A percentile compares a stretch with the other conserved stretches of the same genome.
phyloP scores from a whole-genome alignment of 2,329 filamentous ascomycete species.

The Xylaria sp. region DNA sequence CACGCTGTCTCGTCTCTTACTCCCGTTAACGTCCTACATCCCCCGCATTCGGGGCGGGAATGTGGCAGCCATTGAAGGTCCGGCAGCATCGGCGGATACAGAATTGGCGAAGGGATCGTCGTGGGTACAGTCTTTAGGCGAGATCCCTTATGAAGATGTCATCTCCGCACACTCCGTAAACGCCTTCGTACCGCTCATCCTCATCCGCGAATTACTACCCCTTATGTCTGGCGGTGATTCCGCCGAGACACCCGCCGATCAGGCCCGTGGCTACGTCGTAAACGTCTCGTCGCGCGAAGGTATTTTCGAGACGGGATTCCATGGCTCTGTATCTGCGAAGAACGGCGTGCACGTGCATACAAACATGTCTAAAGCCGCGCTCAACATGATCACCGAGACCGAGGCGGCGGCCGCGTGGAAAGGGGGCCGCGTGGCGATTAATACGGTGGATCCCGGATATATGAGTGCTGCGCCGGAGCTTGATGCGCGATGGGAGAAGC shows the following conservation, averaged over 20 bases:
- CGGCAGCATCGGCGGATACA: not conserved
- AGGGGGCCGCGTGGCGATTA: conserved; percentile 9
- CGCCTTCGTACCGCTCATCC: conserved; percentile 15
- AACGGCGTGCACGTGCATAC: conserved; percentile 14
- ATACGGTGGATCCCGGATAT: conserved; percentile 16
- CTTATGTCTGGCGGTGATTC: conserved; percentile 5
- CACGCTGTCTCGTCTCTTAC: not conserved
- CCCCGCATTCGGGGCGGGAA: conserved; percentile 6
- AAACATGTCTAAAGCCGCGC: conserved; percentile 14
- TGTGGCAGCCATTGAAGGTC: conserved; percentile 4
- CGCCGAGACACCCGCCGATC: not conserved
- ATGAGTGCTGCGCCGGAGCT: conserved; percentile 17
- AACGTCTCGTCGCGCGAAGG: conserved; percentile 15
- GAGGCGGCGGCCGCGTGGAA: conserved; percentile 9
- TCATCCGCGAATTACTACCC: conserved; percentile 9
- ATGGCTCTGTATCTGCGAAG: not conserved
- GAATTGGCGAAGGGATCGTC: conserved; percentile 1
- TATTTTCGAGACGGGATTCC: conserved; percentile 1
- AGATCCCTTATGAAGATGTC: conserved; percentile 18
- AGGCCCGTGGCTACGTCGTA: conserved; percentile 7
- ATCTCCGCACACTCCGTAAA: conserved; percentile 16
- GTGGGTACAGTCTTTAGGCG: conserved; percentile 12
- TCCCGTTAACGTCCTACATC: not conserved
- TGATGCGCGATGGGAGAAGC: not conserved
- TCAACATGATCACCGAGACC: conserved; percentile 18